phyloP scores from a whole-genome alignment of 192 early-diverging fungal species.

The Coemansia sp. region DNA sequence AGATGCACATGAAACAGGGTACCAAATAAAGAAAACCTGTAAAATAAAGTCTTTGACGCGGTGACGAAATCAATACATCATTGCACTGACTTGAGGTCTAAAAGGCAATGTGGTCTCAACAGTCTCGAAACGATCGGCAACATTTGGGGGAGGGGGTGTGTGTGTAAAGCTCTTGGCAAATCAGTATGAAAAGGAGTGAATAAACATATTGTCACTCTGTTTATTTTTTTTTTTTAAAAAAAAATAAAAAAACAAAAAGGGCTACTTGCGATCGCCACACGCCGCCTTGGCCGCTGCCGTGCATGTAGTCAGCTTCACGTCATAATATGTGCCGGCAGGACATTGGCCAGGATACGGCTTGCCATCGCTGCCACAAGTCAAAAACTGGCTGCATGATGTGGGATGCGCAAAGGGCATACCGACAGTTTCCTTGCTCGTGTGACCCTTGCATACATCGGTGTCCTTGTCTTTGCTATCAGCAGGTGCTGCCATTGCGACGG shows the following conservation, averaged over 20 bases:
- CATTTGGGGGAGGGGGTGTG: too few relatives aligned
- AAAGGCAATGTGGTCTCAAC: too few relatives aligned
- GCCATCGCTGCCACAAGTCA: conserved; percentile 26
- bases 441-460: conserved; percentile 36
- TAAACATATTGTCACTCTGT: too few relatives aligned
- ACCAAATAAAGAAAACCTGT: too few relatives aligned
- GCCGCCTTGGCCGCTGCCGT: conserved; percentile 20
- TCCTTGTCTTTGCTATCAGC: background rate
- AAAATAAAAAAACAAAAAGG: background rate
- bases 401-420: conserved; percentile 44
- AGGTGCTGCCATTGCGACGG: background rate
- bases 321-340: conserved; percentile 45
- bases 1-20: too few relatives aligned
- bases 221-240: conserved; percentile 1
- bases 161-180: too few relatives aligned
- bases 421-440: conserved; percentile 28
- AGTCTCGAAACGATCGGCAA: too few relatives aligned
- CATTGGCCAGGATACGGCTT: conserved; percentile 32
- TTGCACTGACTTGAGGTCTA: too few relatives aligned
- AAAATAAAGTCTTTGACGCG: too few relatives aligned
- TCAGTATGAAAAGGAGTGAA: too few relatives aligned
- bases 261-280: conserved; percentile 38
- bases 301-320: conserved; percentile 33
- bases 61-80: too few relatives aligned
- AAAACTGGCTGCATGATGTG: conserved; percentile 22